Percentiles rank a stretch among this genome's conserved stretches.
Conservation (phyloP, 2,329 filamentous ascomycete species). For the Colletotrichum tropicale region DNA sequence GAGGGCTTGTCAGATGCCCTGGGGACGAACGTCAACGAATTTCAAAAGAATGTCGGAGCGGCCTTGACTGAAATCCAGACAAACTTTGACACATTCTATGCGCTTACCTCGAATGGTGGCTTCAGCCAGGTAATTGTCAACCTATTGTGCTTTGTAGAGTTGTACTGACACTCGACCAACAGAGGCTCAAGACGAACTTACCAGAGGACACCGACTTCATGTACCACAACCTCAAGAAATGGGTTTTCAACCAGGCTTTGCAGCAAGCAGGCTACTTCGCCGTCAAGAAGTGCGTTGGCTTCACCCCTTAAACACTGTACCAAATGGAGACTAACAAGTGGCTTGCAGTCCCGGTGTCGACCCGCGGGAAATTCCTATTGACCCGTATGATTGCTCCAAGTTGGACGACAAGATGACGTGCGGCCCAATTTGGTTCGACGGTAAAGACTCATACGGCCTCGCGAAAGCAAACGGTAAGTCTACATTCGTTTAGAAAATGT, state of each 20-base stretch:
- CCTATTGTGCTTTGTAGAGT: accelerated
- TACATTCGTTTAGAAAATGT: accelerated
- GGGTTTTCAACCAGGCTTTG: not conserved
- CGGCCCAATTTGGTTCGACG: conserved; percentile 9
- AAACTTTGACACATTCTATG: not conserved
- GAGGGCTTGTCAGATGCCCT: not conserved
- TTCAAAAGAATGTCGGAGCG: not conserved
- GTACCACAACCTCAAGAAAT: conserved; percentile 2
- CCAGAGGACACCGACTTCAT: not conserved
- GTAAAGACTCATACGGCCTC: conserved; percentile 2
- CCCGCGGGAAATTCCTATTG: not conserved
- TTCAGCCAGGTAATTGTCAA: not conserved
- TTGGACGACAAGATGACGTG: not conserved
- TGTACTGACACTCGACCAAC: not conserved
- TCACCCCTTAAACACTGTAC: accelerated
- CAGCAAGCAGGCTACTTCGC: not conserved
- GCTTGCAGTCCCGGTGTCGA: not conserved
- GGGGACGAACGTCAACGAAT: not conserved
- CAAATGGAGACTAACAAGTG: not conserved
- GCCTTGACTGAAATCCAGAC: not conserved
- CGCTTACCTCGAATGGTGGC: not conserved
- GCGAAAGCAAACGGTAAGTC: not conserved
- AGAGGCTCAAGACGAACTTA: not conserved
- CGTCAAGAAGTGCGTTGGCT: not conserved
- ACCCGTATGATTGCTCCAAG: not conserved